Evolutionary conservation across 129 eudicot species (phyloP).

Genomic region (Erigeron canadensis): DNA sequence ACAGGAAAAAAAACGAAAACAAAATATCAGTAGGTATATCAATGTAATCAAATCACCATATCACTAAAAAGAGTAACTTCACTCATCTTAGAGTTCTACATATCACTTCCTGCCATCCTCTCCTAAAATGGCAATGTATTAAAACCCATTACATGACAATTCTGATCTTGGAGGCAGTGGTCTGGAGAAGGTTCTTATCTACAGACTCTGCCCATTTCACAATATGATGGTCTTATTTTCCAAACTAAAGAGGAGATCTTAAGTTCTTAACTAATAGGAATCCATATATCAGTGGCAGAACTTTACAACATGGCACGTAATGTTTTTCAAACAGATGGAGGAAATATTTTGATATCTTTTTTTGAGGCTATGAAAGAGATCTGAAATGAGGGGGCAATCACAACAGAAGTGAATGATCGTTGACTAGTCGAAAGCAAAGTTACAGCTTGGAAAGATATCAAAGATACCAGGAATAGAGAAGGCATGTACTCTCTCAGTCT

Average conservation of each 20-base stretch:
- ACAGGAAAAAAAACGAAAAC: neutral
- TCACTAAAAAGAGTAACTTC: neutral
- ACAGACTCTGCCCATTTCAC: too few relatives aligned
- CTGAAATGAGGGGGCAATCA: neutral
- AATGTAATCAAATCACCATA: neutral
- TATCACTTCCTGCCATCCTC: neutral
- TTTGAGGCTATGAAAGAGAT: neutral
- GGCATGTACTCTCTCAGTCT: slow-evolving; percentile 13
- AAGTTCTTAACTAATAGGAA: too few relatives aligned
- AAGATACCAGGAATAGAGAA: slow-evolving; percentile 10
- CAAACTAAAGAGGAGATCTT: neutral
- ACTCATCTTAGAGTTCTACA: neutral
- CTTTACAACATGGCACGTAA: too few relatives aligned
- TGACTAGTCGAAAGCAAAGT: neutral
- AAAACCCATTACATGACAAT: too few relatives aligned
- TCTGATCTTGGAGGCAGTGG: too few relatives aligned
- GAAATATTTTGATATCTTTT: neutral
- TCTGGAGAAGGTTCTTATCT: too few relatives aligned
- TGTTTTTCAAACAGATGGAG: too few relatives aligned
- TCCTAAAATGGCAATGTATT: neutral
- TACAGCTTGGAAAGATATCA: neutral
- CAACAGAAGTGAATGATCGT: neutral
- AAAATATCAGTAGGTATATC: neutral
- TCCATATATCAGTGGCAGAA: too few relatives aligned
- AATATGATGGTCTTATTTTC: neutral